Conservation (phyloP, 2,329 filamentous ascomycete species). For the Aureobasidium vineae region DNA sequence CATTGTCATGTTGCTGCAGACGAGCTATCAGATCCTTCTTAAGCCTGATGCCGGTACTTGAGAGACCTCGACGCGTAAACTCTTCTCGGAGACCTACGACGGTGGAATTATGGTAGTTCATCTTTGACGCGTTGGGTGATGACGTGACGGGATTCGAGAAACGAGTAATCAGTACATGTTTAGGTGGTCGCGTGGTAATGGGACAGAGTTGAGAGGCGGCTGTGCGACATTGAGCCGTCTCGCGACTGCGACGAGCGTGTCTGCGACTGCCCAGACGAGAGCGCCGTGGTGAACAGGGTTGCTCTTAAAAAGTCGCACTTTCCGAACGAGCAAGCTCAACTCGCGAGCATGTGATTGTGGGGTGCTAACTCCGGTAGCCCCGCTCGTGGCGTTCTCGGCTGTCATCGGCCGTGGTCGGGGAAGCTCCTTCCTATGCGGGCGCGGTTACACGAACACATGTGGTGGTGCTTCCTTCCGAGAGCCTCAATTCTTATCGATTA, state of each 20-base stretch:
- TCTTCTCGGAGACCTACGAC: background rate
- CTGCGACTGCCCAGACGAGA: background rate
- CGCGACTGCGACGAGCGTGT: background rate
- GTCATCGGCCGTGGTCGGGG: background rate
- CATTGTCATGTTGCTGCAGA: constrained; percentile 6
- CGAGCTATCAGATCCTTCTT: constrained; percentile 10
- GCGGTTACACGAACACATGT: constrained; percentile 15
- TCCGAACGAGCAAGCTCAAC: background rate
- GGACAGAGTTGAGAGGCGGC: background rate
- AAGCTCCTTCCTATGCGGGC: constrained; percentile 24
- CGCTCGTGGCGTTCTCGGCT: background rate
- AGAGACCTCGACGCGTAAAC: background rate
- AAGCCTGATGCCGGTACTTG: background rate
- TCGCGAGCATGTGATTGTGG: background rate
- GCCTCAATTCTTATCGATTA: constrained; percentile 23
- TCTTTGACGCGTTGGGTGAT: background rate
- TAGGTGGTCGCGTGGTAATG: too few species aligned
- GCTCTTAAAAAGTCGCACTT: background rate
- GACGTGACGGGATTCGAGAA: background rate
- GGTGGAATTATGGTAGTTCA: constrained; percentile 3
- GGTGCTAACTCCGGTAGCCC: background rate
- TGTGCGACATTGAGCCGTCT: background rate
- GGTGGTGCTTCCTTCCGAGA: constrained; percentile 10
- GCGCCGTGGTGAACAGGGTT: background rate
- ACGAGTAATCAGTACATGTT: background rate